Evolutionary conservation across 1,284 basidiomycete genomes (phyloP).

Genomic region (Afroboletus lepidellus): DNA sequence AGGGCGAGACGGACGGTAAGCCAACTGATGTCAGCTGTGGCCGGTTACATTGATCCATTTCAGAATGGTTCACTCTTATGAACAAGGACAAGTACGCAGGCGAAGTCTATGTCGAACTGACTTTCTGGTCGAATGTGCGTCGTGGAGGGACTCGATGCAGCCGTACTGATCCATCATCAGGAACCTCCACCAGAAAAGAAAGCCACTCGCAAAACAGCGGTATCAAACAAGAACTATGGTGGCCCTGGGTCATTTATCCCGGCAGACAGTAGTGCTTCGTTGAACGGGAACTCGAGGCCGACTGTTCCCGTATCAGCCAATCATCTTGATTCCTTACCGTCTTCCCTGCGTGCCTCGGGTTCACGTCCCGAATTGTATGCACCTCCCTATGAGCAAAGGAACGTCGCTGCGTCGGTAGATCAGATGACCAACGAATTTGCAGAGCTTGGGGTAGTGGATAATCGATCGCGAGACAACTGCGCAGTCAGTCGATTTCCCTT

Average conservation of each 20-base stretch:
- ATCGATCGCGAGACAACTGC: conserved; percentile 57
- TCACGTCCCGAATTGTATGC: conserved; percentile 71
- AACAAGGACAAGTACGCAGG: conserved; percentile 92
- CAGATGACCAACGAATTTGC: conserved; percentile 60
- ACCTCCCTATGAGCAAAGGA: conserved; percentile 61
- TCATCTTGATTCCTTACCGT: conserved; percentile 55
- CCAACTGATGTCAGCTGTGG: conserved; percentile 8
- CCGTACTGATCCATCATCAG: conserved; percentile 37
- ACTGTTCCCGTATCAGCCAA: conserved; percentile 39
- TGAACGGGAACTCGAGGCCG: conserved; percentile 23
- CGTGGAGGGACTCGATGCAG: not conserved
- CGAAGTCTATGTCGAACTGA: conserved; percentile 92
- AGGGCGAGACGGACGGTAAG: conserved; percentile 95
- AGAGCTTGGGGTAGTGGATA: conserved; percentile 57
- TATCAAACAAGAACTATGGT: conserved; percentile 62
- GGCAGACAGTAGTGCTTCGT: conserved; percentile 40
- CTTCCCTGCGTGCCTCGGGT: conserved; percentile 55
- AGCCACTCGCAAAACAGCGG: conserved; percentile 46
- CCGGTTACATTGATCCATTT: conserved; percentile 9
- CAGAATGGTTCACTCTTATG: conserved; percentile 92
- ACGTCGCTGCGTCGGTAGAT: conserved; percentile 43
- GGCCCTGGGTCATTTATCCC: conserved; percentile 75
- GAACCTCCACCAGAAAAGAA: conserved; percentile 75
- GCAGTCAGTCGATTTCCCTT: conserved; percentile 48
- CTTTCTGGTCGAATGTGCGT: conserved; percentile 93